A percentile compares a stretch with the other conserved stretches of the same genome.
Evolutionary conservation across 2,329 filamentous ascomycete species (phyloP).

Genomic region (Aspergillus sojae): DNA sequence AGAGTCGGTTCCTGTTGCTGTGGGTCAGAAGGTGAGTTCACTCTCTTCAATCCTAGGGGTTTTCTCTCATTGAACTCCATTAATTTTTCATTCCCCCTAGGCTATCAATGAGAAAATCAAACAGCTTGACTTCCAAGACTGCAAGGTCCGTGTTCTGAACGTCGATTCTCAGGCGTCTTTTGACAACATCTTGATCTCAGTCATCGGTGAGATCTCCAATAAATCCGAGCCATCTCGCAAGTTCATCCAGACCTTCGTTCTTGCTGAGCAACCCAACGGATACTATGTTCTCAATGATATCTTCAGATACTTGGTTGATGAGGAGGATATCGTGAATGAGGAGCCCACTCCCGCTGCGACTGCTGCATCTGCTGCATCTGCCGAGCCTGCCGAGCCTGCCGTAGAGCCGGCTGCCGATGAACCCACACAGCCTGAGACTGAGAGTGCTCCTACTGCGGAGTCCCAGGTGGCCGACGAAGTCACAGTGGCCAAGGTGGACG

Average conservation of each 20-base stretch:
- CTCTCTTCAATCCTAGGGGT: not conserved
- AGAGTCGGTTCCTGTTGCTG: conserved; percentile 80
- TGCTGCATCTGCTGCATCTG: conserved; percentile 37
- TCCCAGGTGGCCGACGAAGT: conserved; percentile 40
- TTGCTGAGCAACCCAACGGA: conserved; percentile 92
- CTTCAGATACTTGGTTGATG: conserved; percentile 88
- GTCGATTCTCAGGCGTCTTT: conserved; percentile 94
- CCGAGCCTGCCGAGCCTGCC: conserved; percentile 29
- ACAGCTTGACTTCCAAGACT: conserved; percentile 90
- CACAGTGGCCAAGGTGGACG: conserved; percentile 63
- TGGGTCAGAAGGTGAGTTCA: conserved; percentile 77
- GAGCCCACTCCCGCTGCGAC: conserved; percentile 31
- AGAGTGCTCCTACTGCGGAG: conserved; percentile 18
- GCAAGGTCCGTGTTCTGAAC: conserved; percentile 97
- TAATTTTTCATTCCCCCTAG: conserved; percentile 50
- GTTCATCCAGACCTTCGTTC: conserved; percentile 96
- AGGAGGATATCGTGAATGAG: conserved; percentile 58
- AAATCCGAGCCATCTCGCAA: conserved; percentile 89
- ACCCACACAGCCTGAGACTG: conserved; percentile 48
- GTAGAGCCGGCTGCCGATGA: conserved; percentile 49
- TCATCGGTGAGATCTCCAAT: conserved; percentile 97
- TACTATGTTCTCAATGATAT: conserved; percentile 99
- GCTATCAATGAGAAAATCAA: conserved; percentile 94
- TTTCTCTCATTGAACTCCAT: not conserved
- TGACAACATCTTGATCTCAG: conserved; percentile 94